These are phyloP conservation scores for Polytrichum formosum DNA, from an alignment of 225 moss, liverwort and hornwort genomes.

Conservation along the genomic window DNA sequence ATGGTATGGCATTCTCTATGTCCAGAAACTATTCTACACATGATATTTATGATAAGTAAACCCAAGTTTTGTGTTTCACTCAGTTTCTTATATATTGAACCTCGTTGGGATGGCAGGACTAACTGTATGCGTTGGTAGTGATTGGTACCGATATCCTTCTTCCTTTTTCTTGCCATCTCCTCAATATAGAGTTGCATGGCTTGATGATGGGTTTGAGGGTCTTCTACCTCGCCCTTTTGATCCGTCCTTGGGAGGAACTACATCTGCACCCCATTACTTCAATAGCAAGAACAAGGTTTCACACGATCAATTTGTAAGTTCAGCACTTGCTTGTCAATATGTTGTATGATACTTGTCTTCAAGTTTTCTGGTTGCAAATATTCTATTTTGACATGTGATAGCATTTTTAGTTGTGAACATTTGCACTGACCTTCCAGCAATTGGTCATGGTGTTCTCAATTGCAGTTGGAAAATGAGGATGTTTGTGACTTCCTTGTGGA, in stretches of 20 bases:
- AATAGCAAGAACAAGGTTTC: constrained; percentile 79
- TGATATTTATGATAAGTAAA: background rate
- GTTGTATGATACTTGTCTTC: background rate
- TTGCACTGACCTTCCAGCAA: no score
- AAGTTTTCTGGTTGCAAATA: no score
- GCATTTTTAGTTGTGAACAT: no score
- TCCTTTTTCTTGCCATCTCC: constrained; percentile 86
- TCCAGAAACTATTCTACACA: background rate
- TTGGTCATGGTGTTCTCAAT: constrained; percentile 6
- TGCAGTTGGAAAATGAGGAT: constrained; percentile 61
- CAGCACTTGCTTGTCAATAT: background rate
- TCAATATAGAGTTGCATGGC: constrained; percentile 73
- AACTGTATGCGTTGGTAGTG: constrained; percentile 81
- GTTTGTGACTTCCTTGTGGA: constrained; percentile 73
- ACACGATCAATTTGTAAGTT: constrained; percentile 67
- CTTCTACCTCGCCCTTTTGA: constrained; percentile 85
- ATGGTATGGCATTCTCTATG: constrained; percentile 20
- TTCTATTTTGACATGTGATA: no score
- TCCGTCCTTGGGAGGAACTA: constrained; percentile 60
- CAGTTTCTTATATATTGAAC: background rate
- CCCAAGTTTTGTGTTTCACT: background rate
- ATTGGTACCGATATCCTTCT: constrained; percentile 94
- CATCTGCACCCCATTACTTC: constrained; percentile 69
- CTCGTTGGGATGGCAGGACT: constrained; percentile 24
- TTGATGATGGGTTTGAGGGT: constrained; percentile 86